Conservation (phyloP, 495 filamentous ascomycete genomes). For the Penicillium manginii region DNA sequence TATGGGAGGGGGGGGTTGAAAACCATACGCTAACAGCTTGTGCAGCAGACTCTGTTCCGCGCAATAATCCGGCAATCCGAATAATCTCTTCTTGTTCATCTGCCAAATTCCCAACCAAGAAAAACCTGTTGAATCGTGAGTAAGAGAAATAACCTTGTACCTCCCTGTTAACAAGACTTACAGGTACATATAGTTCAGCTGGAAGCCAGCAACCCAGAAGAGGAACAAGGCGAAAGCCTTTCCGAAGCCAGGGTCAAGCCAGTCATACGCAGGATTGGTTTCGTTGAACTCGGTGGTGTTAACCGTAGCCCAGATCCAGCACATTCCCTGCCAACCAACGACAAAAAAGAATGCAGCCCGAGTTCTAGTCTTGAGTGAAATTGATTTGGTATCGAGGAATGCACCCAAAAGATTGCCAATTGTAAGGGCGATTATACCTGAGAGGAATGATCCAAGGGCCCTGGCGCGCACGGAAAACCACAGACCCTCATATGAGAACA, state of each 20-base stretch:
- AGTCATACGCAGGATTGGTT: conserved; percentile 59
- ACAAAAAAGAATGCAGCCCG: conserved; percentile 50
- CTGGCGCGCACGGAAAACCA: conserved; percentile 67
- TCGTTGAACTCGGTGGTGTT: conserved; percentile 55
- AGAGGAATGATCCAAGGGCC: conserved; percentile 64
- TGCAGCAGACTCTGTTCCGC: conserved; percentile 65
- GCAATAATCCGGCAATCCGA: conserved; percentile 61
- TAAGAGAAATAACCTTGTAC: not conserved
- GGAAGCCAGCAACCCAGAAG: conserved; percentile 61
- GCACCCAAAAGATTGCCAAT: conserved; percentile 59
- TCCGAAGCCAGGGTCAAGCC: conserved; percentile 58
- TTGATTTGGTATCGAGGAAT: conserved; percentile 54
- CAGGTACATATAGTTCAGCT: conserved; percentile 67
- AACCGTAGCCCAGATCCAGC: conserved; percentile 66
- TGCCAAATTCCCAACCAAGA: conserved; percentile 62
- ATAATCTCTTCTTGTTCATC: conserved; percentile 59
- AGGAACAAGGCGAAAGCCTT: conserved; percentile 61
- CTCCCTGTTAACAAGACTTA: conserved; percentile 31
- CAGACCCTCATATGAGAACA: conserved; percentile 61
- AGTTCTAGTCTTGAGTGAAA: conserved; percentile 53
- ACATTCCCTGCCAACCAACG: conserved; percentile 56
- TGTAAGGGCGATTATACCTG: conserved; percentile 60
- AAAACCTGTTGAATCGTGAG: conserved; percentile 51
- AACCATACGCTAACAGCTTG: conserved; percentile 58
- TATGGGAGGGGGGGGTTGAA: not conserved